Evolutionary conservation across 2,329 filamentous ascomycete species (phyloP), one percentile per base, ranked within the genome.

Genomic region (Clarireedia sp.): DNA sequence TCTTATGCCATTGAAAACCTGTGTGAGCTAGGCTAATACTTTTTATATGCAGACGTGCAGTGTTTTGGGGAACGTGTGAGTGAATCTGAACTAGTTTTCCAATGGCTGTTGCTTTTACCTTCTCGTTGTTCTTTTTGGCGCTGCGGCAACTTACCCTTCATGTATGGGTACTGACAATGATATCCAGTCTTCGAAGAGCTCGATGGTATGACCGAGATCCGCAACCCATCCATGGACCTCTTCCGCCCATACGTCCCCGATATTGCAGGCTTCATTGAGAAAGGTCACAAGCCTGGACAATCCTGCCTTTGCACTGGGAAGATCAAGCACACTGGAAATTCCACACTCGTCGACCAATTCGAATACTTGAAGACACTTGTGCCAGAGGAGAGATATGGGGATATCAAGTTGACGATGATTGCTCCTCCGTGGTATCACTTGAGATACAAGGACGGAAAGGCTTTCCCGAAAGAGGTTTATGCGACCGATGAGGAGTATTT

Each of bases 391-490:
- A 73, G 80, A 54, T 79, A 83, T 64, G 80, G 80, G 60, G 80
- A 85, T 60, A 79, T 84, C 69, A 86, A 88, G 73, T 78, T 87
- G 62, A 87, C 84, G n/a, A 72, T 87, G 63, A 80, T 83, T 17
- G 81, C 83, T 4, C 82, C 83, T 1, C 80, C 80, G 67, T 87
- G 83, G 78, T 87, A 87, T 67, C 85, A 89, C 69, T 74, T 86
- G 65, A 77, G 83, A 40, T 78, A 80, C 62, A 76, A 74, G 62
- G 73, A 76, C 55, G 77, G 78, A 50, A 70, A 71, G 51, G 78
- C 78, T 24, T 82, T 77, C 62, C 71, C 73, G 5, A 74, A 74
- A 55, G 73, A 75, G 1, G 74, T 77, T 40, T 81, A 81, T 59
- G 60, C 66, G 12, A 74, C 72, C 17, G 77, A 80, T 37, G 70